Base-by-base conservation (phyloP, 2,329 filamentous ascomycete genomes). In the Berkeleyomyces basicola region DNA sequence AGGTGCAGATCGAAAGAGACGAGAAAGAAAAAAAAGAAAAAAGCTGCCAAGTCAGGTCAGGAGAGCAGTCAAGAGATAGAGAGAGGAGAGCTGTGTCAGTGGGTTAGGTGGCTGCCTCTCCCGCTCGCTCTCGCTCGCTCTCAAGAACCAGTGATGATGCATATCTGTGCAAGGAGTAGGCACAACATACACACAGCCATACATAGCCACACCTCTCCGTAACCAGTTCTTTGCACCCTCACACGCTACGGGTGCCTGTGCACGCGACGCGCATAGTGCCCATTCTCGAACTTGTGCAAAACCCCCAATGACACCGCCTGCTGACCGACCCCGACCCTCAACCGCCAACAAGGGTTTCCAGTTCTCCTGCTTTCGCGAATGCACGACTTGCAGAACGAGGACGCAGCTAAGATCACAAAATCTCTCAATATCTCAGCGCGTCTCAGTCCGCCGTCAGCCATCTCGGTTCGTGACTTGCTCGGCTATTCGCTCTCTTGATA, bases 351-450 rank as follows among this genome's bases (percentile, higher is more conserved):
- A 36, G 33, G 51, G 37, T 37, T 46, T 58, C 58, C 46, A 36
- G 37, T 46, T 49, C 51, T 59, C 59, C 43, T 61, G 53, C 44
- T 51, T 63, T 63, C 58, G 57, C 62, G 43, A 63, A 61, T 59
- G 58, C 58, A 63, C 44, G 57, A 53, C 37, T 42, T 55, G 51
- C 51, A 55, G 33, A 11, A 23, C 16, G 10, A 11, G 11, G 51
- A 39, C 33, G 33, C n/a, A 55, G 43, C 4, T 46, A n/a, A 46
- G 43, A n/a, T 46, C 14, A 46, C 43, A n/a, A 46, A 46, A 46
- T 46, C 51, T 37, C 51, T n/a, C 33, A 55, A 14, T 37, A 10
- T n/a, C 49, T 37, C 49, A 53, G 49, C 49, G 14, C 10, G 10
- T 14, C 49, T 4, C 31, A 39, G 49, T 37, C 31, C 23, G 42